Base-by-base conservation (phyloP, 1,284 basidiomycete genomes). In the Moesziomyces sp. region DNA sequence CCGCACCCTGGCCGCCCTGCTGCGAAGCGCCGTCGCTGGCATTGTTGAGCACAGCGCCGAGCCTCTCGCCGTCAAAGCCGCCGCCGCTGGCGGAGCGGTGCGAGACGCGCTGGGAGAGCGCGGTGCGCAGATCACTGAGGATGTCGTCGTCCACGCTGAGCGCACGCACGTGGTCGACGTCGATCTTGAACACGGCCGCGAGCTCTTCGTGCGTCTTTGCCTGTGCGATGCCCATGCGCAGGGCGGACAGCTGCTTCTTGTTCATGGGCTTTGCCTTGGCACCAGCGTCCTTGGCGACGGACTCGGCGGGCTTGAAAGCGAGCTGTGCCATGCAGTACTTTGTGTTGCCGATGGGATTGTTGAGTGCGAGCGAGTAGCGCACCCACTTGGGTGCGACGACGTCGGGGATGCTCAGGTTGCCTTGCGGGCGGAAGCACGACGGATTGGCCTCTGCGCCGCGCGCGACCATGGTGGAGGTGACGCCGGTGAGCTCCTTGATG, bases 391-490 rank as follows among this genome's bases (percentile, higher is more conserved):
- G 82, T 26, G 77, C 81, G 46, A 83, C 61, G 33, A 62, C 67
- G n/a, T 72, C 67, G 1, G 77, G 75, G 13, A 73, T 61, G 53
- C 79, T 82, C 30, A 61, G 33, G 16, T 59, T 55, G 23, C 79
- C 73, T 42, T 72, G 40, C 26, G 87, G 84, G 1, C 89, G 88
- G 86, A 99, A 99, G 78, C 93, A 91, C 0, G 92, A 91, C 0
- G 94, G 93, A 84, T 99, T 99, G 10, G 90, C 86, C 85, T 99
- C 97, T 8, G 95, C 95, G 0, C 91, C 93, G 14, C 94, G 91
- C 8, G 96, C 97, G 46, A 99, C 92, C 96, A 99, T 99, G 33
- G 93, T 90, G 0, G 93, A 93, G 73, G 92, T 90, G n/a, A 93
- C 93, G 23, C 91, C 92, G 1, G 78, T 82, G 2, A 57, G 84